Conservation (phyloP, 257 asterid species). For the Pogostemon cablin region DNA sequence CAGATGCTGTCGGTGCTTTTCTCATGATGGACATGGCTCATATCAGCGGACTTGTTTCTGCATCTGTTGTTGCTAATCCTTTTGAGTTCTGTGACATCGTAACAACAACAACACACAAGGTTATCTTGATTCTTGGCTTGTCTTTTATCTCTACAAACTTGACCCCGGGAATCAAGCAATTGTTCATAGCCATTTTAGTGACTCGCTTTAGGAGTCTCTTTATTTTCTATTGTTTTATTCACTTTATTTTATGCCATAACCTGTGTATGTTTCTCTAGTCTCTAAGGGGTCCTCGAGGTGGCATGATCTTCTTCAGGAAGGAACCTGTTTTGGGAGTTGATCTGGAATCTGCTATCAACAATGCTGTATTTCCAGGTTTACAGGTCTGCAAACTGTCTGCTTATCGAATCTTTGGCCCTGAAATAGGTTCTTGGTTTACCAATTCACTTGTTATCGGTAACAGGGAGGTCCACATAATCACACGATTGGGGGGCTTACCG, state of each 20-base stretch:
- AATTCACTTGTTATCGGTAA: conserved; percentile 21
- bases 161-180: background rate
- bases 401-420: background rate
- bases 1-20: conserved; percentile 91
- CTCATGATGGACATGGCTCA: conserved; percentile 99
- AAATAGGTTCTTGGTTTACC: background rate
- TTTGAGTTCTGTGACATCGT: conserved; percentile 93
- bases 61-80: conserved; percentile 91
- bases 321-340: conserved; percentile 83
- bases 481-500: conserved; percentile 92
- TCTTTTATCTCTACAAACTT: conserved; percentile 2
- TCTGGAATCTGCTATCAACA: conserved; percentile 82
- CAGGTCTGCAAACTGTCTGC: conserved; percentile 56
- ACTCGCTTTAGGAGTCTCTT: conserved; percentile 3
- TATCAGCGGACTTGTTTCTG: conserved; percentile 96
- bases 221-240: background rate
- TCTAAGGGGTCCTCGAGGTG: conserved; percentile 97
- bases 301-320: conserved; percentile 96
- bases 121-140: conserved; percentile 31
- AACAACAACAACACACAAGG: conserved; percentile 97
- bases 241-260: conserved; percentile 26
- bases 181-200: background rate
- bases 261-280: conserved; percentile 55
- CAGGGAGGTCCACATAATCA: conserved; percentile 98
- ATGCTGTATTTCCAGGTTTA: conserved; percentile 90